Evolutionary conservation across 768 basidiomycete genomes (phyloP).

Genomic region (Hirschioporus abietinus): DNA sequence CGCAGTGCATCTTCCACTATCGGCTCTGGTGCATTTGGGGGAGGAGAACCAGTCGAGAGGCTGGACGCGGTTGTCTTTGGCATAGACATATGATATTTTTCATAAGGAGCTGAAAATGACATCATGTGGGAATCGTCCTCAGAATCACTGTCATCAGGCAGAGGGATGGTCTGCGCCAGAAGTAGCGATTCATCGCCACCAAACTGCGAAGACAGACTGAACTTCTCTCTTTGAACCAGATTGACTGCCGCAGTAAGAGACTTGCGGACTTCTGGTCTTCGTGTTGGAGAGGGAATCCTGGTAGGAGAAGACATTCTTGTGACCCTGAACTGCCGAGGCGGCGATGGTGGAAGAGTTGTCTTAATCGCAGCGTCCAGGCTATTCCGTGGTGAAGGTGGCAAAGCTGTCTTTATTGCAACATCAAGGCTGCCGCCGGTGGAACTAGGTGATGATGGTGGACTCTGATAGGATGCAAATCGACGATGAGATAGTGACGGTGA

Average conservation of each 20-base stretch:
- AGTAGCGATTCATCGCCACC: constrained; percentile 59
- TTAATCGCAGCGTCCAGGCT: neutral
- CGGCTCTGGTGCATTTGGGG: constrained; percentile 38
- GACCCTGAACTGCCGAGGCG: neutral
- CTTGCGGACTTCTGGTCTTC: neutral
- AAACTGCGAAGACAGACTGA: neutral
- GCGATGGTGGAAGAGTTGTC: neutral
- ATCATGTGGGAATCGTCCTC: constrained; percentile 60
- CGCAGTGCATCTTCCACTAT: constrained; percentile 80
- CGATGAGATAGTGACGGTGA: neutral
- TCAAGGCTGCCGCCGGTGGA: constrained; percentile 33
- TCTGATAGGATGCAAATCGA: constrained; percentile 18
- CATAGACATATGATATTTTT: constrained; percentile 37
- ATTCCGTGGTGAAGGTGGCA: constrained; percentile 19
- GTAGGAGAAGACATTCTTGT: neutral
- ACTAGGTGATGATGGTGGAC: constrained; percentile 17
- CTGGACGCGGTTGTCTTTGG: constrained; percentile 42
- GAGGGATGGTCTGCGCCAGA: constrained; percentile 65
- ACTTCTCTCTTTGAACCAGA: constrained; percentile 33
- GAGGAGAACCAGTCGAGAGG: constrained; percentile 50
- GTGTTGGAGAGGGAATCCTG: neutral
- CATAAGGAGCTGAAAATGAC: constrained; percentile 69
- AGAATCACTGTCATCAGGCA: constrained; percentile 69
- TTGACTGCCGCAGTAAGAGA: constrained; percentile 24
- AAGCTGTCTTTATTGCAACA: constrained; percentile 28